These are phyloP conservation scores for Chaetomium tenue DNA, from an alignment of 495 filamentous ascomycete genomes.

Conservation along the genomic window DNA sequence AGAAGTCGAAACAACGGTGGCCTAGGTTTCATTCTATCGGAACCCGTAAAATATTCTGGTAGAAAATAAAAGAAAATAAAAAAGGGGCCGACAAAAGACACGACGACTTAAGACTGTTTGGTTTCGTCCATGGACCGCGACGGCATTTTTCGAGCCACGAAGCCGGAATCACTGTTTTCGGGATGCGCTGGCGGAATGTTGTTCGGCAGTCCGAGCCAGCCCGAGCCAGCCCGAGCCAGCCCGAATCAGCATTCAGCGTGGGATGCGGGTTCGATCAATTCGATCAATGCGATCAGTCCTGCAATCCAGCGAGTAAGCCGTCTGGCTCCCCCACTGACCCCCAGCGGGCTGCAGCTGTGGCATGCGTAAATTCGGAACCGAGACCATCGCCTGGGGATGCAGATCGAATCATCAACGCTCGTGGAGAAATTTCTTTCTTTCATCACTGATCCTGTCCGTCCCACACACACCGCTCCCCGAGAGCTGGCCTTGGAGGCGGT, in stretches of 20 bases:
- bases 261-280: not conserved
- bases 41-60: not conserved
- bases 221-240: too few relatives aligned
- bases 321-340: conserved; percentile 7
- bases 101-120: not conserved
- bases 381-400: not conserved
- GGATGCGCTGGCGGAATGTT: conserved; percentile 7
- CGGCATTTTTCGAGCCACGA: not conserved
- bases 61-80: not conserved
- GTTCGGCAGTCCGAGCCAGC: not conserved
- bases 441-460: conserved; percentile 15
- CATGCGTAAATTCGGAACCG: conserved; percentile 11
- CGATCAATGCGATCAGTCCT: not conserved
- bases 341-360: not conserved
- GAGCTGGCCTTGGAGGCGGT: not conserved
- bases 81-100: not conserved
- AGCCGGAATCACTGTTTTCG: not conserved
- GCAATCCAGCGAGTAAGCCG: not conserved
- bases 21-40: not conserved
- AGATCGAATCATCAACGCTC: conserved; percentile 16
- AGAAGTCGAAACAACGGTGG: not conserved
- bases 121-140: not conserved
- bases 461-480: conserved; percentile 19
- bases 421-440: conserved; percentile 18
- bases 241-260: not conserved